Percentiles rank a stretch among this genome's conserved stretches.
These are phyloP conservation scores for Chamaecrista fasciculata DNA, from an alignment of 306 rosid genomes.

Conservation along the genomic window DNA sequence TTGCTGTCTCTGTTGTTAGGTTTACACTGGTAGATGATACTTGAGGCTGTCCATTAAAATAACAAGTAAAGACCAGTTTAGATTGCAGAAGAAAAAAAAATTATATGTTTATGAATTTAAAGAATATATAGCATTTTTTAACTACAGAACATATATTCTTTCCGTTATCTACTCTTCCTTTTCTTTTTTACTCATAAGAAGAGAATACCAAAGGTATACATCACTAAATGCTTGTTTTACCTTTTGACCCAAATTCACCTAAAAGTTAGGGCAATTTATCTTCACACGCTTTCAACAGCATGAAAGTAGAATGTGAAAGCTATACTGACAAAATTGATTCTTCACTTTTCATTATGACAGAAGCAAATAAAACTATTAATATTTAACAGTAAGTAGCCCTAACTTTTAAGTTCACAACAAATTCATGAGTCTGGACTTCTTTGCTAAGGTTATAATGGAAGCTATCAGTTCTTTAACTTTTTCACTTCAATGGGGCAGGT, in stretches of 20 bases:
- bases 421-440: neutral
- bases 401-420: neutral
- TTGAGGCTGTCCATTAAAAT: conserved; percentile 61
- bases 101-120: neutral
- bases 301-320: neutral
- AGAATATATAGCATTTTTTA: no score
- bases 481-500: neutral
- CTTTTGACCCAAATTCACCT: neutral
- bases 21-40: conserved; percentile 89
- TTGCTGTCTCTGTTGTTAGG: no score
- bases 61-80: conserved; percentile 29
- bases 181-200: neutral
- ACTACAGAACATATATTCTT: neutral
- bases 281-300: neutral
- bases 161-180: neutral
- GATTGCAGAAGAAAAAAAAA: conserved; percentile 8
- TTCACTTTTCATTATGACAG: neutral
- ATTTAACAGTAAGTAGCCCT: neutral
- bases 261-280: neutral
- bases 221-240: neutral
- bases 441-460: neutral
- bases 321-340: neutral
- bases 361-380: neutral
- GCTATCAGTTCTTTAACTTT: neutral
- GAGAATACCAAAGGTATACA: neutral